phyloP scores from a whole-genome alignment of 2,329 filamentous ascomycete species.

The Pseudogymnoascus sp. region DNA sequence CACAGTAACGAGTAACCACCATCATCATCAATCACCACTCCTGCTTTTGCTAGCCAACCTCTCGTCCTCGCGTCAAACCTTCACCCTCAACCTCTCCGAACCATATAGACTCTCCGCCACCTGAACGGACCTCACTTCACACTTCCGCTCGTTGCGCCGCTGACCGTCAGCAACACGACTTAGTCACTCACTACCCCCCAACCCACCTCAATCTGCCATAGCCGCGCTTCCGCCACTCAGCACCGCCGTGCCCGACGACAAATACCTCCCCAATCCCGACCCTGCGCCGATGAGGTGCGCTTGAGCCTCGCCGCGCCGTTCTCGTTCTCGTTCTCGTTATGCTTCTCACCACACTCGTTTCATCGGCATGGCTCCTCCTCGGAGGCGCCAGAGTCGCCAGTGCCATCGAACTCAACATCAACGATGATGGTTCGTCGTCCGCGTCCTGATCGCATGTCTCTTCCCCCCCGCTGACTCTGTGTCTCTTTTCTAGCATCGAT shows the following conservation, averaged over 20 bases:
- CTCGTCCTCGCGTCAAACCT: neutral
- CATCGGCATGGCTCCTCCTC: constrained; percentile 2
- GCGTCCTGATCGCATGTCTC: neutral
- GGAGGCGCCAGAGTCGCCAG: neutral
- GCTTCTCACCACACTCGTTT: constrained; percentile 4
- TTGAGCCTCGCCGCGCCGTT: neutral
- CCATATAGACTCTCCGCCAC: neutral
- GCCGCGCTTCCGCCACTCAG: neutral
- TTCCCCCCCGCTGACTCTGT: constrained; percentile 20
- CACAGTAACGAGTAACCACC: neutral
- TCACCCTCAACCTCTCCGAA: neutral
- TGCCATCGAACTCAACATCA: neutral
- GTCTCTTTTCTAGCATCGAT: constrained; percentile 32
- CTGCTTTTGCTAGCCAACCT: neutral
- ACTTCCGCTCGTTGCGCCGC: neutral
- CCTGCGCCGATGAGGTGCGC: constrained; percentile 5
- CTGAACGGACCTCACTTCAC: neutral
- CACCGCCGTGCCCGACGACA: neutral
- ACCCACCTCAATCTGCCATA: neutral
- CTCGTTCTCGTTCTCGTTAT: neutral
- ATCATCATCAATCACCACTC: neutral
- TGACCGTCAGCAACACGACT: neutral
- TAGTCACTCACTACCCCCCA: neutral
- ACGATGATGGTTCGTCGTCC: neutral
- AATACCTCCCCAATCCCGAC: neutral